These are phyloP conservation scores for Suillus variegatus DNA, from an alignment of 768 basidiomycete species.

Conservation along the genomic window DNA sequence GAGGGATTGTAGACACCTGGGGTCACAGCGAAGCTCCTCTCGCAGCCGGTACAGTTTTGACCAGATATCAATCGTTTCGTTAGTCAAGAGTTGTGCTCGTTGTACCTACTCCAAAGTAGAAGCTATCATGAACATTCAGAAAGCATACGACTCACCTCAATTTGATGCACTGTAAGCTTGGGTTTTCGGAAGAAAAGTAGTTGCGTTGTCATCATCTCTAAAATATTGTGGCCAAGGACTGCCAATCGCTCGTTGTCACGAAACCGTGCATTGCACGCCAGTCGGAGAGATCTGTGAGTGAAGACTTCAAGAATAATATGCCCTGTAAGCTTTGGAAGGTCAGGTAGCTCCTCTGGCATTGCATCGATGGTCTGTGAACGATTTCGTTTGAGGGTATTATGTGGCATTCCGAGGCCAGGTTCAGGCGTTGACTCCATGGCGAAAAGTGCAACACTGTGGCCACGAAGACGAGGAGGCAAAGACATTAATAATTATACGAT, in stretches of 20 bases:
- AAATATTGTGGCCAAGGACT: slow-evolving; percentile 48
- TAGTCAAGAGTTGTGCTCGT: slow-evolving; percentile 29
- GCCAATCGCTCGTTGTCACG: slow-evolving; percentile 60
- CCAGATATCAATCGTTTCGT: slow-evolving; percentile 39
- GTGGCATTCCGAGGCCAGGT: slow-evolving; percentile 27
- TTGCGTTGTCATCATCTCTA: slow-evolving; percentile 48
- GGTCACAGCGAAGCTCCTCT: slow-evolving; percentile 34
- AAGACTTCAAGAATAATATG: slow-evolving; percentile 67
- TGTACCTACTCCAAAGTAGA: slow-evolving; percentile 22
- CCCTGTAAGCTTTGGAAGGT: slow-evolving; percentile 50
- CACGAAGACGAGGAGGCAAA: slow-evolving; percentile 37
- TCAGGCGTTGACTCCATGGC: slow-evolving; percentile 33
- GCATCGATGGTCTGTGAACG: slow-evolving; percentile 28
- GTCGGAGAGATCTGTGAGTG: slow-evolving; percentile 66
- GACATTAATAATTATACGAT: slow-evolving; percentile 29
- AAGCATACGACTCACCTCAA: slow-evolving; percentile 47
- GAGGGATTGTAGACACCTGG: slow-evolving; percentile 27
- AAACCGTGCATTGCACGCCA: slow-evolving; percentile 41
- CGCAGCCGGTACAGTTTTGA: slow-evolving; percentile 37
- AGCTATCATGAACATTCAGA: background rate
- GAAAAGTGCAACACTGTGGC: slow-evolving; percentile 32
- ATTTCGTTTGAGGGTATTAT: slow-evolving; percentile 39
- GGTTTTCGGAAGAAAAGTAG: slow-evolving; percentile 53
- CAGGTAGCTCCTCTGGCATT: slow-evolving; percentile 35
- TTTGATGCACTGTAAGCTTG: slow-evolving; percentile 45